Base-by-base conservation (phyloP, 139 green algal genomes). In the Zygnema cylindricum region DNA sequence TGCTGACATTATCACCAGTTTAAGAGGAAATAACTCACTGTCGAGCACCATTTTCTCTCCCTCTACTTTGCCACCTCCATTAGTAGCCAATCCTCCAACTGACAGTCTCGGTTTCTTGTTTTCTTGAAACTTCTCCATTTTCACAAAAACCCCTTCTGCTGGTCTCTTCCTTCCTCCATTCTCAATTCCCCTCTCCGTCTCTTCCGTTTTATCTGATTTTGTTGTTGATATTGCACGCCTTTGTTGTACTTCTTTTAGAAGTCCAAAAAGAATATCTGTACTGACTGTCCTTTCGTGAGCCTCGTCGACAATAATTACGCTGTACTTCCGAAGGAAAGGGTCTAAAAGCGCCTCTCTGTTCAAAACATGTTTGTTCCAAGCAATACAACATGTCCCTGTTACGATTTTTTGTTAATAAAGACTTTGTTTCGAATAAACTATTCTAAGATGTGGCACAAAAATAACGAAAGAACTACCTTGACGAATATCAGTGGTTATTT, bases 251-350 rank as follows among this genome's bases (percentile, higher is more conserved):
- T 85, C 82, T 86, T 98, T 98, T 23, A 98, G 90, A 55, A 99
- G 92, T 3, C 96, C 97, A 1, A 99, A 89, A 82, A 99, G 92
- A 69, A 98, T 93, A 86, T 99, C 97, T 33, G 96, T 98, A 78
- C 95, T 85, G 42, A 99, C 93, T 0, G 95, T 98, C 32, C 97
- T 93, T 93, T 99, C 97, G 89, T 99, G 97, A 7, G 97, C 97
- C 92, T 99, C 97, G 86, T 99, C 97, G 75, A 99, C 89, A 39
- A 99, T 94, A 30, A 98, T 93, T 16, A 96, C 94, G 87, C 93
- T 92, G 93, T 98, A 98, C 25, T 91, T 81, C 0, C 43, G 76
- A 21, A 99, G 94, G 77, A 90, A 23, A 0, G 95, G 95, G 88
- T 99, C 97, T 1, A 95, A 30, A 49, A 99, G 90, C 2, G 96